phyloP scores from a whole-genome alignment of 2,329 filamentous ascomycete species.

The Sarocladium kiliense region DNA sequence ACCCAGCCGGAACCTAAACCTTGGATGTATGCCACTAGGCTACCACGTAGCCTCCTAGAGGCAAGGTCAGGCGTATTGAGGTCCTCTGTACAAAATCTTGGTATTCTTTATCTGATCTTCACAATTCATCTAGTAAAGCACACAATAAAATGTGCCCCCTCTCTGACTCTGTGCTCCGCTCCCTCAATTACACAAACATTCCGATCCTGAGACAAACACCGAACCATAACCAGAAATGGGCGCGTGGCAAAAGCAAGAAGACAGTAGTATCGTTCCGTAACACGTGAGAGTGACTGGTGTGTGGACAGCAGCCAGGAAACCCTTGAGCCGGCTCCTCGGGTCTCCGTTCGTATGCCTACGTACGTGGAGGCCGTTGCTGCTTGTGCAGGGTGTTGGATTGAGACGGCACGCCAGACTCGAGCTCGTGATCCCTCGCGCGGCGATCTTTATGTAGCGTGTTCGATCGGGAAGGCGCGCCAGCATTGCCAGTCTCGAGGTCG shows the following conservation, averaged over 20 bases:
- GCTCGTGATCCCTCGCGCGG: neutral
- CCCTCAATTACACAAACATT: constrained; percentile 1
- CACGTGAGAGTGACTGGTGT: constrained; percentile 3
- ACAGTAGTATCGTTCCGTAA: neutral
- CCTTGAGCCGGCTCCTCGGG: constrained; percentile 3
- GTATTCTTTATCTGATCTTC: constrained; percentile 1
- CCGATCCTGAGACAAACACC: constrained; percentile 1
- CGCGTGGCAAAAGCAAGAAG: neutral
- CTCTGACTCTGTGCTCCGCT: neutral
- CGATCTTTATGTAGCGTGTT: neutral
- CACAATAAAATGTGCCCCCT: neutral
- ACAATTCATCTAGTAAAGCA: constrained; percentile 4
- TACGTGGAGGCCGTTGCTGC: neutral
- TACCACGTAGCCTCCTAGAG: too few species aligned
- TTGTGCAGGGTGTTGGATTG: neutral
- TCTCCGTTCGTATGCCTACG: neutral
- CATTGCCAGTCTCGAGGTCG: constrained; percentile 7
- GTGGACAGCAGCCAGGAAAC: neutral
- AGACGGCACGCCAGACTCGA: neutral
- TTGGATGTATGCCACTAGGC: too few species aligned
- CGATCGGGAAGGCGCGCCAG: neutral
- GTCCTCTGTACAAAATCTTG: neutral
- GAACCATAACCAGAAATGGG: neutral
- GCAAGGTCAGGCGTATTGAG: too few species aligned
- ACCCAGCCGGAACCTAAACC: too few species aligned